These are phyloP conservation scores for Flaveria floridana DNA, from an alignment of 140 eudicot species.

Conservation along the genomic window DNA sequence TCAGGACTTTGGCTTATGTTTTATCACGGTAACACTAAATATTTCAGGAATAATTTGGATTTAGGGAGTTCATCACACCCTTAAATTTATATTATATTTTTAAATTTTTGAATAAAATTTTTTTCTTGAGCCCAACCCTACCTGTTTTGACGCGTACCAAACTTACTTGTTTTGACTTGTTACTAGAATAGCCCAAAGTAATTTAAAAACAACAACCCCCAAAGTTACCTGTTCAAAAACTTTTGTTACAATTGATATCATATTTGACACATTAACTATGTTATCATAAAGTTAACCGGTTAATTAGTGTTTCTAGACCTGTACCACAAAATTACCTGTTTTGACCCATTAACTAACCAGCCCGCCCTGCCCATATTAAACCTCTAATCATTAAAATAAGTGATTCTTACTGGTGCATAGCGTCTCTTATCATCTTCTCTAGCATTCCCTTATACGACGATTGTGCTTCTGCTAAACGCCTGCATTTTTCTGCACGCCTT, in stretches of 20 bases:
- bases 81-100: not conserved
- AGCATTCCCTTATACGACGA: conserved; percentile 79
- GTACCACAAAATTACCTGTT: not conserved
- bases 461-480: conserved; percentile 92
- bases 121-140: not conserved
- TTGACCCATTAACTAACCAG: not conserved
- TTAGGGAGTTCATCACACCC: not conserved
- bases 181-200: not conserved
- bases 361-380: not conserved
- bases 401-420: conserved; percentile 93
- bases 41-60: not conserved
- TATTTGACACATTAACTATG: not conserved
- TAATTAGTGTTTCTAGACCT: not conserved
- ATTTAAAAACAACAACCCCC: not conserved
- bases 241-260: not conserved
- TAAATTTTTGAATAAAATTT: not conserved
- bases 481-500: conserved; percentile 80
- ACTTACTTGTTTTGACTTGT: not conserved
- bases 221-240: not conserved
- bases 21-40: not conserved
- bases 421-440: conserved; percentile 95
- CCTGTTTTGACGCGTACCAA: not conserved
- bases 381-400: not conserved
- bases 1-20: not conserved
- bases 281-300: too few species aligned